Percentiles rank a stretch among this genome's conserved stretches.
These are phyloP conservation scores for Geosiphon pyriformis DNA, from an alignment of 192 early-diverging fungal genomes.

Conservation along the genomic window DNA sequence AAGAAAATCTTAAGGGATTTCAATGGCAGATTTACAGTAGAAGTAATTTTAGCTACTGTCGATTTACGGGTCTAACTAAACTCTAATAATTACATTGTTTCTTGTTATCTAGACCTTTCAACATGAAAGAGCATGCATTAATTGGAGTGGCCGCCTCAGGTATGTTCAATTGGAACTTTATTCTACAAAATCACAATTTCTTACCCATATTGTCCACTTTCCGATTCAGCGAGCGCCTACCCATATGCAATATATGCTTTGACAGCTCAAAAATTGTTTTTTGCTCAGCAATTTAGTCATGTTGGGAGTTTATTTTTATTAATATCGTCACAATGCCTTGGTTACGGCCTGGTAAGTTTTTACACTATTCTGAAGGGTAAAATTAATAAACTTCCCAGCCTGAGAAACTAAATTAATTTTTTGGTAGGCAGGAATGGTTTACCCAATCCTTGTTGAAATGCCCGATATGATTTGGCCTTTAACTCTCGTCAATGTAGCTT, in stretches of 20 bases:
- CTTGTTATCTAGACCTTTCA: constrained; percentile 41
- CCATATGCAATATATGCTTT: constrained; percentile 39
- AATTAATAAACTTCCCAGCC: neutral
- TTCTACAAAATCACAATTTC: neutral
- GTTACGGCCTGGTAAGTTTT: constrained; percentile 29
- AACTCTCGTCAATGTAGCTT: constrained; percentile 55
- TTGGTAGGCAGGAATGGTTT: constrained; percentile 28
- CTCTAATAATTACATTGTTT: constrained; percentile 1
- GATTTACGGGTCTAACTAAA: neutral
- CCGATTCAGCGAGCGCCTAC: constrained; percentile 30
- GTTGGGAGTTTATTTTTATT: constrained; percentile 25
- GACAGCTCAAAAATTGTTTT: neutral
- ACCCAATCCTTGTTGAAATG: constrained; percentile 74
- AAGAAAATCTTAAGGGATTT: no score
- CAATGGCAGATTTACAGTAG: neutral
- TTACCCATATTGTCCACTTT: neutral
- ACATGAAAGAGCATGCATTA: constrained; percentile 62
- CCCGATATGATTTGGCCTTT: constrained; percentile 85
- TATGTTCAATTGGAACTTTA: neutral
- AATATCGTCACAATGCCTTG: constrained; percentile 29
- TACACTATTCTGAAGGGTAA: neutral
- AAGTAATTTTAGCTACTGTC: neutral
- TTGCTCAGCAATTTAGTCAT: neutral
- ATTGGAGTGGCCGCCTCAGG: constrained; percentile 50
- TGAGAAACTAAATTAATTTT: no score